Percentiles rank a stretch among this genome's conserved stretches.
Evolutionary conservation across 1,284 basidiomycete species (phyloP).

Genomic region (Apiotrichum veenhuisii): DNA sequence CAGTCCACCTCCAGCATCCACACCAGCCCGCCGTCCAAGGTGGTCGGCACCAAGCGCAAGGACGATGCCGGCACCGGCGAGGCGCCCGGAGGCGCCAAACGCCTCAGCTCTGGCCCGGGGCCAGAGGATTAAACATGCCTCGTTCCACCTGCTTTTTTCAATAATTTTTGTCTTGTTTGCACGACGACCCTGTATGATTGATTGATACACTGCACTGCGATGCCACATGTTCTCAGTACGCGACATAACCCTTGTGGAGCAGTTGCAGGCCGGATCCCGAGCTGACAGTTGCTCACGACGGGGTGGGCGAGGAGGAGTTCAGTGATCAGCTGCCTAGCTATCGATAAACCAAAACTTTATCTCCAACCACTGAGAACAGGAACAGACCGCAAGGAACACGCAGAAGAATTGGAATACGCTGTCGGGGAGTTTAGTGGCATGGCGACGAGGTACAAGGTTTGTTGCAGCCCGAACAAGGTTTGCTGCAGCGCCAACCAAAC

Average conservation of each 20-base stretch:
- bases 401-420: too few species aligned
- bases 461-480: too few species aligned
- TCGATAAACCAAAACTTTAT: too few species aligned
- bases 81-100: slow-evolving; percentile 24
- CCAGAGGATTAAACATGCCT: slow-evolving; percentile 2
- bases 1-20: slow-evolving; percentile 21
- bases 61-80: slow-evolving; percentile 18
- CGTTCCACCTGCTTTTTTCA: neutral
- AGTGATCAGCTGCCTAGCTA: too few species aligned
- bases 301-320: too few species aligned
- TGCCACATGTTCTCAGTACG: slow-evolving; percentile 8
- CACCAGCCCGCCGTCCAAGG: neutral
- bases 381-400: too few species aligned
- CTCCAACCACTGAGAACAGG: too few species aligned
- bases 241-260: too few species aligned
- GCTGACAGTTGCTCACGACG: too few species aligned
- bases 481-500: too few species aligned
- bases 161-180: slow-evolving; percentile 1
- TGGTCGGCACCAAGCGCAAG: slow-evolving; percentile 29
- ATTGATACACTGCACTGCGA: slow-evolving; percentile 1
- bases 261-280: neutral
- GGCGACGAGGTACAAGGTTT: too few species aligned
- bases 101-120: slow-evolving; percentile 35
- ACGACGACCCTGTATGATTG: slow-evolving; percentile 5
- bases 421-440: too few species aligned